Evolutionary conservation across 2,329 filamentous ascomycete genomes (phyloP), one percentile per base, ranked within the genome.

Genomic region (Colletotrichum viniferum): DNA sequence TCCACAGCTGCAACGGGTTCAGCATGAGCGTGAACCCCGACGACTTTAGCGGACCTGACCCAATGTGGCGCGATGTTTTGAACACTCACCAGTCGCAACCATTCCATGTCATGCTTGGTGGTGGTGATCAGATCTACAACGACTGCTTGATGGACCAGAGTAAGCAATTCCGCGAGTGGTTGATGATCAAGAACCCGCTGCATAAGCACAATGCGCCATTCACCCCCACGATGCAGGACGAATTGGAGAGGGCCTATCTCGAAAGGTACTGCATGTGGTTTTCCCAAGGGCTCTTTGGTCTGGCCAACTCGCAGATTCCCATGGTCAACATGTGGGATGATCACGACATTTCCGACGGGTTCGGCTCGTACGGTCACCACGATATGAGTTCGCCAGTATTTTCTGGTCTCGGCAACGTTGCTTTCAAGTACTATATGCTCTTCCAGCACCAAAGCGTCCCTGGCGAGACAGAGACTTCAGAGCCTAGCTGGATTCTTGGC

Each of bases 241-340:
- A 99, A 84, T 86, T 99, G 7, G 97, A 99, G 81, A 86, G 85
- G 1, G 98, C 97, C 80, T 99, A 98, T 81, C 89, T 99, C 0
- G 91, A 98, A 74, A 91, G 95, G 24, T 99, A 99, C 81, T 92
- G 92, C 76, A 94, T 93, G 90, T 99, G 97, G 96, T 99, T 98
- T 84, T 98, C 96, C 0, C 96, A 98, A 80, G 97, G 97, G 0
- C 87, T 98, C 7, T 99, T 98, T 81, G 92, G 94, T n/a, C 91
- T 99, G 81, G 97, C 96, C 7, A 96, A 94, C 79, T 94, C 94
- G 3, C 96, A 98, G 82, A 98, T 99, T 61, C 96, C 97, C 10
- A 98, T 98, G 96, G 92, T 99, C 80, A 99, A 99, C 83, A 96
- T 99, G 83, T 98, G 94, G 88, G 96, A 98, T 83, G 97, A 98